Conservation (phyloP, 257 asterid species). For the Salvia miltiorrhiza region DNA sequence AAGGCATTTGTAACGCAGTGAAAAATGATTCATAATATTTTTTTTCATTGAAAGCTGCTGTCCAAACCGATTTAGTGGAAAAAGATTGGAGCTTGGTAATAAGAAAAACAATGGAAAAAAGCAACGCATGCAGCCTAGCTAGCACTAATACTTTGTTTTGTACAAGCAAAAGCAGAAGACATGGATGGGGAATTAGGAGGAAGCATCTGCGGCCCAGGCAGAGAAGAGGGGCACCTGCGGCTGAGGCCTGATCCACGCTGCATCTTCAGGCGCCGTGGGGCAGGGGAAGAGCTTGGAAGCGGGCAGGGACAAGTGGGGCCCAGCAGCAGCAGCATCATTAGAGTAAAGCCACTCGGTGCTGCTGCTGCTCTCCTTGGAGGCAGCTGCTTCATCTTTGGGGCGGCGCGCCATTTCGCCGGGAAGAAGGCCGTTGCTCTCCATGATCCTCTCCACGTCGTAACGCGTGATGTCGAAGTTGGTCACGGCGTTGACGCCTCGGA, state of each 20-base stretch:
- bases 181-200: too few species aligned
- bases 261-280: constrained; percentile 19
- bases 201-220: constrained; percentile 88
- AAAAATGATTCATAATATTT: too few species aligned
- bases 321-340: too few species aligned
- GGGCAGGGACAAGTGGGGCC: too few species aligned
- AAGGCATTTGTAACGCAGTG: too few species aligned
- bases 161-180: constrained; percentile 25
- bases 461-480: constrained; percentile 83
- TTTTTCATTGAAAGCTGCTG: constrained; percentile 26
- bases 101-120: too few species aligned
- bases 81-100: constrained; percentile 15
- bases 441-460: constrained; percentile 74
- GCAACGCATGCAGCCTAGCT: too few species aligned
- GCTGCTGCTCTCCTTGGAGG: constrained; percentile 60
- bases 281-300: constrained; percentile 40
- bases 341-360: too few species aligned
- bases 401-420: constrained; percentile 80
- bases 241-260: constrained; percentile 62
- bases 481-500: constrained; percentile 83
- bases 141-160: constrained; percentile 11
- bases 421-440: constrained; percentile 78
- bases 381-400: constrained; percentile 50
- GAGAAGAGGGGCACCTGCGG: constrained; percentile 66
- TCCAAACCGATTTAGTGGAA: constrained; percentile 22